Evolutionary conservation across 2,329 filamentous ascomycete genomes (phyloP), one percentile per base, ranked within the genome.

Genomic region (Alternaria viburni): DNA sequence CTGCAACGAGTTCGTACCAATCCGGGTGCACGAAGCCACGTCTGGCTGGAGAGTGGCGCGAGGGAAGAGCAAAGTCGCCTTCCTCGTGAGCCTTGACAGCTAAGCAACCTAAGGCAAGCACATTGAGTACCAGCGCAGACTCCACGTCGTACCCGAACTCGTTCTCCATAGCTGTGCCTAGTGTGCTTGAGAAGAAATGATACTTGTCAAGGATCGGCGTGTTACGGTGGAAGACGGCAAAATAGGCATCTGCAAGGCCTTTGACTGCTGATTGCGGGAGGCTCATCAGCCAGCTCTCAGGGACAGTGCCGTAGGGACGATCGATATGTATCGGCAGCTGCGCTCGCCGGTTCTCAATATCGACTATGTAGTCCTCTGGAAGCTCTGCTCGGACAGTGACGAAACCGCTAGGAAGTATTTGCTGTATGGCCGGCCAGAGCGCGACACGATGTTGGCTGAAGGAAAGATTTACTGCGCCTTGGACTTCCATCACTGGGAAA

Each of bases 151-250:
- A 83, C 2, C 84, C 84, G 62, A 86, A 87, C 1, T 81, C 81
- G 41, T 80, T 84, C 64, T 85, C 82, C 51, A 86, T 80, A 3
- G 83, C 85, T 4, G 80, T 71, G 11, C 82, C 81, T 6, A 87
- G 79, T 0, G 84, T 86, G 64, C 80, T 83, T 1, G 84, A 80
- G 67, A 83, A 84, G 70, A 85, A 87, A 58, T 84, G 82, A 17
- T 81, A 81, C 60, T 84, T 83, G 65, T 87, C 85, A 55, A 87
- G 81, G 21, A 86, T 81, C 0, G 85, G 85, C 15, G 82, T 86
- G 26, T 81, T 85, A 0, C 84, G 83, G 67, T 86, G 85, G 66
- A 86, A 86, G 0, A 85, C 84, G n/a, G 82, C 78, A 69, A 87
- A 87, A 63, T 85, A 87, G 0, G 83, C 83, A 73, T 86, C 83